phyloP scores from a whole-genome alignment of 345 rosid species.

The Eutrema japonicum region DNA sequence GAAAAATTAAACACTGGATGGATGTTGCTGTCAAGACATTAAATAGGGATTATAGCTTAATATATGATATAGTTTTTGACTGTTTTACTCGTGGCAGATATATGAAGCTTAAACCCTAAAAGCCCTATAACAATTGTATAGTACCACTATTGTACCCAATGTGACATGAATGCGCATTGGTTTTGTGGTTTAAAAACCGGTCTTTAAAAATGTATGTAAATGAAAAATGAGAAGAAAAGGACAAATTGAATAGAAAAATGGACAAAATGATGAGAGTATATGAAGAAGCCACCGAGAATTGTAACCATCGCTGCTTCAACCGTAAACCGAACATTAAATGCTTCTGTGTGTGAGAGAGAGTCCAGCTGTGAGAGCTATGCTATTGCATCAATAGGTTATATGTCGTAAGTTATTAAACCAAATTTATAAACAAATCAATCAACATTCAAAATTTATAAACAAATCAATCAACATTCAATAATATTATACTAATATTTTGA shows the following conservation, averaged over 20 bases:
- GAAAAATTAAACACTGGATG: not conserved
- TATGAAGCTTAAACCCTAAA: conserved; percentile 5
- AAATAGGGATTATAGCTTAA: not conserved
- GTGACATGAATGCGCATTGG: conserved; percentile 26
- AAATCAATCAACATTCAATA: not conserved
- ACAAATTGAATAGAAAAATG: conserved; percentile 21
- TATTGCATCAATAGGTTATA: conserved; percentile 32
- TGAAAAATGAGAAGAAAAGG: conserved; percentile 16
- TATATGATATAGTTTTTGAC: not conserved
- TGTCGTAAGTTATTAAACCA: not conserved
- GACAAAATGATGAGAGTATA: conserved; percentile 12
- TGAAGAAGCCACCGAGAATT: conserved; percentile 31
- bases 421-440: not conserved
- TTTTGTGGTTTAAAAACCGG: conserved; percentile 8
- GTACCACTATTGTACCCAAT: conserved; percentile 31
- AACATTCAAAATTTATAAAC: not conserved
- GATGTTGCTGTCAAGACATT: conserved; percentile 16
- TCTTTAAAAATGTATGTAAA: not conserved
- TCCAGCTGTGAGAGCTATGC: conserved; percentile 41
- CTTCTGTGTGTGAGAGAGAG: conserved; percentile 25
- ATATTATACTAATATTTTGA: not conserved
- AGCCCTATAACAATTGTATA: not conserved
- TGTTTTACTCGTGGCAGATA: conserved; percentile 20
- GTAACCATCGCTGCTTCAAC: conserved; percentile 49
- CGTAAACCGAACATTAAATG: conserved; percentile 43